Base-by-base conservation (phyloP, 2,329 filamentous ascomycete species). In the Aspergillus ustus region DNA sequence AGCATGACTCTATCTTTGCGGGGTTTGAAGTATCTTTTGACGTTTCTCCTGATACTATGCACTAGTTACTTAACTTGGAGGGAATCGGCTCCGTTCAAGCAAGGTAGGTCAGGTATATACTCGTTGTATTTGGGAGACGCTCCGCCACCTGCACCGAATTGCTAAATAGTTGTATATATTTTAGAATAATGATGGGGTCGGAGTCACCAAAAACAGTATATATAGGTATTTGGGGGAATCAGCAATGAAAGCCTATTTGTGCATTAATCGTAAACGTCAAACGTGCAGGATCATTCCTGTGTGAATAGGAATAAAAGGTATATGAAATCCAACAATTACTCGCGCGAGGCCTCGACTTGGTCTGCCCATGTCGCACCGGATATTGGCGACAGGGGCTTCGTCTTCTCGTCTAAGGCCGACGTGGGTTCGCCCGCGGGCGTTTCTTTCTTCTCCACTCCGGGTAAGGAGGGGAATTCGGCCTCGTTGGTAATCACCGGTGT, bases 381-480 rank as follows among this genome's bases (percentile, higher is more conserved):
- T 5, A 74, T 57, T 0, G 73, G 72, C 5, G 73, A 74, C 57
- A 74, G 65, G 2, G 71, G 65, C 20, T 65, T 63, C 4, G 66
- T 55, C 7, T 72, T 70, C 31, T 67, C 68, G 50, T 72, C 68
- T 65, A 66, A 19, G 50, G 63, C 9, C 54, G 56, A 17, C 17
- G 63, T 51, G 53, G 59, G 48, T 63, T 65, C 37, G 11, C n/a
- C 52, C 2, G 52, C 57, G 7, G 50, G 45, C 7, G 59, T 19
- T 3, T 68, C 65, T 19, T 71, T 69, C 53, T 71, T 72, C 3
- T 63, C 54, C n/a, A 63, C 66, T 2, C 60, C 67, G 2, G 76
- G 75, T 0, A 78, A 69, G 43, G 76, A 69, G 7, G 76, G 76
- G 58, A 78, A 78, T 34, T 76, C 75, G 13, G 62, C 63, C 58